phyloP scores from a whole-genome alignment of 108 stramenopile genomes.

The Cyclotella kingstonii region DNA sequence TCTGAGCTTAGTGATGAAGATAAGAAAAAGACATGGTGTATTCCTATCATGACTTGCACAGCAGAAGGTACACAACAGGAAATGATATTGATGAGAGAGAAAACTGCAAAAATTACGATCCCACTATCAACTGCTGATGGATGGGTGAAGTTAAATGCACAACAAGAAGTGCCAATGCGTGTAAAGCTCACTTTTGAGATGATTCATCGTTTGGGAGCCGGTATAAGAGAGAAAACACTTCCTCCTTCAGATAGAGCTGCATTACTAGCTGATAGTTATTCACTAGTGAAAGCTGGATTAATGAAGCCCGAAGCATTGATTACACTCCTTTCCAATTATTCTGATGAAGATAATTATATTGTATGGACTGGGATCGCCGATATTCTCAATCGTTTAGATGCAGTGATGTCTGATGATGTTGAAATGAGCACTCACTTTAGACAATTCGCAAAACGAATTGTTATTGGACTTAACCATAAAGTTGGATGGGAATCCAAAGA shows the following conservation, averaged over 20 bases:
- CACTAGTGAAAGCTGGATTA: constrained; percentile 87
- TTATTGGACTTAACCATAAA: constrained; percentile 53
- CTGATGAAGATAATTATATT: constrained; percentile 83
- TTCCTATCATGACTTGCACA: constrained; percentile 88
- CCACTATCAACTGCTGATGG: constrained; percentile 50
- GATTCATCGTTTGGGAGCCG: constrained; percentile 64
- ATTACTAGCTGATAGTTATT: constrained; percentile 84
- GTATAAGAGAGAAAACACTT: constrained; percentile 61
- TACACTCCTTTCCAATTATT: constrained; percentile 72
- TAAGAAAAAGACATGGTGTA: constrained; percentile 84
- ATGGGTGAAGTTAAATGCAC: constrained; percentile 96
- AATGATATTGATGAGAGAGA: constrained; percentile 85
- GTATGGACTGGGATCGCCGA: constrained; percentile 84
- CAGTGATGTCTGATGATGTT: constrained; percentile 73
- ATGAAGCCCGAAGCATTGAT: constrained; percentile 82
- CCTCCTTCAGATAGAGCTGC: constrained; percentile 86
- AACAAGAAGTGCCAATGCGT: constrained; percentile 93
- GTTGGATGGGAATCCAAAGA: constrained; percentile 87
- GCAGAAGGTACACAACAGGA: constrained; percentile 62
- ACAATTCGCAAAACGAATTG: constrained; percentile 61
- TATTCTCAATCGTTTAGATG: constrained; percentile 71
- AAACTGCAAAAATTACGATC: constrained; percentile 71
- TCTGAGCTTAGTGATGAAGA: constrained; percentile 60
- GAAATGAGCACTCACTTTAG: constrained; percentile 57
- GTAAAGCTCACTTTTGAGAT: constrained; percentile 80